Evolutionary conservation across 2,329 filamentous ascomycete genomes (phyloP).

Genomic region (Orbilia ellipsospora): DNA sequence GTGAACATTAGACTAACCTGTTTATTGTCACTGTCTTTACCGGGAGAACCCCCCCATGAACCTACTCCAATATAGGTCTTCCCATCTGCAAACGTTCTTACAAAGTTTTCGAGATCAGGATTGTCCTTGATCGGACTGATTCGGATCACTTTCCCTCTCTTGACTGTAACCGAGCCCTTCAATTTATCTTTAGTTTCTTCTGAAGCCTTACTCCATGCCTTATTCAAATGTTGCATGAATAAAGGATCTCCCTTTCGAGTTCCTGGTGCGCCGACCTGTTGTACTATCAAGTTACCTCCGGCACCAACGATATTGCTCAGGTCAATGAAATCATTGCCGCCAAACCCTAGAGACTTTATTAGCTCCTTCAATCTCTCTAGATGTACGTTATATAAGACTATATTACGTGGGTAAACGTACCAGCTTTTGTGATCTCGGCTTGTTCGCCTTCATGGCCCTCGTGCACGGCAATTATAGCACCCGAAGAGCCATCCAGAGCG

Average conservation of each 20-base stretch:
- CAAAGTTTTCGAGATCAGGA: slow-evolving; percentile 61
- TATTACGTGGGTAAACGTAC: slow-evolving; percentile 55
- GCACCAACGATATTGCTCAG: slow-evolving; percentile 62
- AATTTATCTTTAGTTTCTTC: slow-evolving; percentile 61
- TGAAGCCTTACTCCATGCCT: slow-evolving; percentile 61
- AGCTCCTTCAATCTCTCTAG: background rate
- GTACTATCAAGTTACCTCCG: slow-evolving; percentile 63
- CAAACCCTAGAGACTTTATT: slow-evolving; percentile 7
- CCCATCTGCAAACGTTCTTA: slow-evolving; percentile 62
- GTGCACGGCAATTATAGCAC: slow-evolving; percentile 63
- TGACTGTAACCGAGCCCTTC: slow-evolving; percentile 61
- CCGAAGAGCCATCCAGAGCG: slow-evolving; percentile 61
- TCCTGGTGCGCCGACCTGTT: slow-evolving; percentile 61
- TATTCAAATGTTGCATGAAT: slow-evolving; percentile 63
- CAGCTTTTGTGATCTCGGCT: slow-evolving; percentile 63
- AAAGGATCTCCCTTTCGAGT: slow-evolving; percentile 63
- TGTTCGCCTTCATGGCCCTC: slow-evolving; percentile 63
- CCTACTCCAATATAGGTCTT: slow-evolving; percentile 64
- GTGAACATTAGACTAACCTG: slow-evolving; percentile 53
- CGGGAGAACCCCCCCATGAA: slow-evolving; percentile 61
- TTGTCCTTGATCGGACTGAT: slow-evolving; percentile 62
- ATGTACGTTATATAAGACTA: background rate
- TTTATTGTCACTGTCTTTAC: slow-evolving; percentile 61
- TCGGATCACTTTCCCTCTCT: slow-evolving; percentile 60
- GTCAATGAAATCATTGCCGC: slow-evolving; percentile 61